Percentiles rank a stretch among this genome's conserved stretches.
These are phyloP conservation scores for Neoboletus subvelutipes DNA, from an alignment of 768 basidiomycete genomes.

Conservation along the genomic window DNA sequence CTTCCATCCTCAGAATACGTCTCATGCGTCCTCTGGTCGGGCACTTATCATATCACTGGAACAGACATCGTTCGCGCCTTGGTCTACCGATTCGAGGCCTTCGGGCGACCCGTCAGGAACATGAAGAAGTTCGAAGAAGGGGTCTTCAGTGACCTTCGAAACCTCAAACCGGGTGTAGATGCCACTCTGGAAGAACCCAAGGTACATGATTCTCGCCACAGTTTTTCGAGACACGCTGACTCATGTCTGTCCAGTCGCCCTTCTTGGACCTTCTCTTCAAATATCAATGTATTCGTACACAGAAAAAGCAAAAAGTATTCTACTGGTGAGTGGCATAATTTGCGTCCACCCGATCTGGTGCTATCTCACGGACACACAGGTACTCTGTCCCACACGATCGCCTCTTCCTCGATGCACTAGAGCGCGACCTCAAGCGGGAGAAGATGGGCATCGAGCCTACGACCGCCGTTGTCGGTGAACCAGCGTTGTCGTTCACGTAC, in stretches of 20 bases:
- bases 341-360: not conserved
- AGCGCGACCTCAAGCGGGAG: slow-evolving; percentile 94
- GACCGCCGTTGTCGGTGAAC: slow-evolving; percentile 73
- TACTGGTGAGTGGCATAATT: slow-evolving; percentile 66
- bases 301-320: slow-evolving; percentile 99
- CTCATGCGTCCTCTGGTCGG: slow-evolving; percentile 89
- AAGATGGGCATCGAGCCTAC: slow-evolving; percentile 89
- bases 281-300: slow-evolving; percentile 94
- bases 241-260: slow-evolving; percentile 57
- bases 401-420: slow-evolving; percentile 93
- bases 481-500: slow-evolving; percentile 85
- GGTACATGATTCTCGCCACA: slow-evolving; percentile 42
- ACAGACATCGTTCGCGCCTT: slow-evolving; percentile 95
- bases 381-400: slow-evolving; percentile 97
- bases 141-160: slow-evolving; percentile 89
- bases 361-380: slow-evolving; percentile 42
- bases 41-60: slow-evolving; percentile 91
- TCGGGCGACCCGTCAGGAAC: slow-evolving; percentile 85
- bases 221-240: not conserved
- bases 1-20: slow-evolving; percentile 88
- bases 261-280: slow-evolving; percentile 95
- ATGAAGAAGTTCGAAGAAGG: slow-evolving; percentile 99
- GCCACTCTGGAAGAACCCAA: slow-evolving; percentile 96
- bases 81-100: slow-evolving; percentile 92
- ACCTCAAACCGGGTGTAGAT: slow-evolving; percentile 91